Base-by-base conservation (phyloP, 2,329 filamentous ascomycete genomes). In the Diaporthe amygdali region DNA sequence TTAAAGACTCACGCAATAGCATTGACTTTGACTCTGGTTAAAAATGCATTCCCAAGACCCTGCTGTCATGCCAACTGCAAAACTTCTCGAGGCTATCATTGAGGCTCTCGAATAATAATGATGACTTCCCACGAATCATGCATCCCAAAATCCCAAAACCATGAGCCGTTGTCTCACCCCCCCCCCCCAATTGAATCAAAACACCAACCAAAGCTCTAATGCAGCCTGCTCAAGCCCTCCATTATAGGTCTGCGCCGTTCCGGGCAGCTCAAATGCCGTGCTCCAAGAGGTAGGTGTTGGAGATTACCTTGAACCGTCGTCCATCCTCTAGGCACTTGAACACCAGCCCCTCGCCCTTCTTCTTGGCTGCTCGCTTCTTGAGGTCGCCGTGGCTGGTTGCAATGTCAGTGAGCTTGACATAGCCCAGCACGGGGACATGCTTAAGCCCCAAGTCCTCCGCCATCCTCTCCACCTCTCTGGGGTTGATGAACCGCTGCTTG, bases 401-500 rank as follows among this genome's bases (percentile, higher is more conserved):
- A 1, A 79, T 72, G 0, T 72, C 34, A 3, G 54, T 70, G 17
- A 79, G 46, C 5, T 41, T 75, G 30, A 72, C 54, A 30, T 79
- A 79, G 0, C 77, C 76, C 3, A 74, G n/a, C 2, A 80, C 76
- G 5, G 75, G 74, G 17, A 82, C 82, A 63, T 83, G 82, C 54
- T 75, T 64, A 14, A 83, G 69, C 3, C 77, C 75, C 2, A 81
- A 69, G n/a, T 71, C 41, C 20, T 59, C 52, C 5, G 77, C 77
- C 67, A 79, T 78, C 9, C 27, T 22, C 70, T 81, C 75, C 12
- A 79, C 79, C 15, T 73, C 71, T 4, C 72, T 69, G 2, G 80
- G 80, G 1, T 75, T 14, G 52, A 80, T 68, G 54, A 80, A 77
- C 25, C 69, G 71, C 47, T 77, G 75, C 37, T 69, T 54, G 37